Base-by-base conservation (phyloP, 2,329 filamentous ascomycete genomes). In the Cladosporium sp. region DNA sequence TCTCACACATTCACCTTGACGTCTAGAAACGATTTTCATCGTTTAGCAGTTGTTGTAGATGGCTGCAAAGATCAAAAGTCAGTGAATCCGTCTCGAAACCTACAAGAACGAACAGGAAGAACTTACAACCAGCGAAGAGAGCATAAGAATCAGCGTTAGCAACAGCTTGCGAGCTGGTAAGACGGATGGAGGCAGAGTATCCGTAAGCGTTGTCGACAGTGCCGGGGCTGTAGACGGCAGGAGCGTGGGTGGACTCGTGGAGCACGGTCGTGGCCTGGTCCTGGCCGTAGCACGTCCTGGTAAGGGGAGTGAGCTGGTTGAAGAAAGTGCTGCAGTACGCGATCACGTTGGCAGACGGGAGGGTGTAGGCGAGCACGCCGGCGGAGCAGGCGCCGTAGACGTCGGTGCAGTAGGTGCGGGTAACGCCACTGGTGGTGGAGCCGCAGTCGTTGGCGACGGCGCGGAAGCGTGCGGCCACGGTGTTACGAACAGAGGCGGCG, bases 241-340 rank as follows among this genome's bases (percentile, higher is more conserved):
- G 72, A 19, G 79, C 76, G 67, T 89, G 86, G 10, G 85, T 87
- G 63, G 78, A 75, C 76, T 89, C 86, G 66, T 89, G 86, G 13
- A 89, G 71, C 39, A 79, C 79, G 17, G 86, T 88, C 12, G 80
- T 85, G 3, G 82, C 83, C 37, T 85, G 82, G 66, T 88, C 86
- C 72, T 88, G 85, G 2, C 66, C 78, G 68, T 88, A 83, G 75
- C 86, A 89, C 1, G 69, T 72, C 7, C 64, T 64, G 10, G 79
- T 73, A 35, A 83, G 61, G 1, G 77, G 75, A 0, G 82, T 76
- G 8, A 88, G 75, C 12, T 69, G 73, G 49, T 68, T 79, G 74
- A 85, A 89, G 73, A 80, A 85, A 19, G 82, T 70, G 10, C 77
- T 74, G 73, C 85, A 88, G 74, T 86, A 86, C 54, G 80, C 82